A percentile compares a stretch with the other conserved stretches of the same genome.
Evolutionary conservation across 2,329 filamentous ascomycete species (phyloP).

Genomic region (Capronia coronata): DNA sequence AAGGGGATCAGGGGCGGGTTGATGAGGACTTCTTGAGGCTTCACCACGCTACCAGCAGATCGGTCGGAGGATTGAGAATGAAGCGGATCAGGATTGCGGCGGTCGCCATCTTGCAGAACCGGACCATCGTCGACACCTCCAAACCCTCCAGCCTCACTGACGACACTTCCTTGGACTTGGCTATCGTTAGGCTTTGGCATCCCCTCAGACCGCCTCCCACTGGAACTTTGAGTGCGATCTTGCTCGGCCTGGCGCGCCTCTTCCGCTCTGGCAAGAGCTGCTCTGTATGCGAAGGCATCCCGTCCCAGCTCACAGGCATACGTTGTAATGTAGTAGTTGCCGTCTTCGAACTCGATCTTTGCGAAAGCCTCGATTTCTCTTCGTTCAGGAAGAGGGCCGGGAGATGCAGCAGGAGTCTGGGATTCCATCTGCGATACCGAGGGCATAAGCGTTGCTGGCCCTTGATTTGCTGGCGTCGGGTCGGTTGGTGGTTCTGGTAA

Average conservation of each 20-base stretch:
- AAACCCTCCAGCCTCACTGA: slow-evolving; percentile 52
- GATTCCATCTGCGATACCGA: slow-evolving; percentile 10
- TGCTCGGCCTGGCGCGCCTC: slow-evolving; percentile 37
- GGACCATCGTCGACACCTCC: slow-evolving; percentile 26
- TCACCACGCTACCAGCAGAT: slow-evolving; percentile 26
- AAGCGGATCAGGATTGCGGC: slow-evolving; percentile 10
- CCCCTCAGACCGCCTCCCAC: slow-evolving; percentile 40
- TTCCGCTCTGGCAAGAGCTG: slow-evolving; percentile 41
- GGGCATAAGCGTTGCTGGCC: neutral
- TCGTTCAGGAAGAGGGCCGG: slow-evolving; percentile 18
- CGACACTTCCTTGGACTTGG: slow-evolving; percentile 44
- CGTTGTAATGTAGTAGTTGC: slow-evolving; percentile 60
- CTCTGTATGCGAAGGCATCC: slow-evolving; percentile 49
- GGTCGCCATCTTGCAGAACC: slow-evolving; percentile 14
- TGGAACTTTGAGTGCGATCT: slow-evolving; percentile 39
- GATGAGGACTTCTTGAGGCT: slow-evolving; percentile 26
- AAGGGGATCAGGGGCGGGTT: slow-evolving; percentile 26
- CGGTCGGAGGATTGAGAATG: slow-evolving; percentile 25
- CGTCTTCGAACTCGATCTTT: slow-evolving; percentile 58
- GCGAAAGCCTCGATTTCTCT: slow-evolving; percentile 52
- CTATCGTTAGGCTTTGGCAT: slow-evolving; percentile 40
- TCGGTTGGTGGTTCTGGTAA: slow-evolving; percentile 6
- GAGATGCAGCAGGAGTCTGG: slow-evolving; percentile 12
- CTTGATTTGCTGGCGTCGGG: slow-evolving; percentile 1
- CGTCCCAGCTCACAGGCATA: slow-evolving; percentile 58